A percentile compares a stretch with the other conserved stretches of the same genome.
Conservation (phyloP, 495 filamentous ascomycete species). For the Neurospora sp. region DNA sequence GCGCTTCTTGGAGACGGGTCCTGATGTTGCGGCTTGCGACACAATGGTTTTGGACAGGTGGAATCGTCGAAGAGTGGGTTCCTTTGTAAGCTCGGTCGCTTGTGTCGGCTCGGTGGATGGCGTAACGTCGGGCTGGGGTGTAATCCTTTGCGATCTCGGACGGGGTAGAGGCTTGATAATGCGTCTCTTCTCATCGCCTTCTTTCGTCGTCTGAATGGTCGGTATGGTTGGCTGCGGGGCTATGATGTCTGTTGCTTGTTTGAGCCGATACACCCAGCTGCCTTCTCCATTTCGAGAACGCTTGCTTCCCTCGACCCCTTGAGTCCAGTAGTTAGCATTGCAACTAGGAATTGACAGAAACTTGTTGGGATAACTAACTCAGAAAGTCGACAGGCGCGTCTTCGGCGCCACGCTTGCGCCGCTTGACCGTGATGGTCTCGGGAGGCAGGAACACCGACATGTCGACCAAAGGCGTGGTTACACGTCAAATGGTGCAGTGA, state of each 20-base stretch:
- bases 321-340: conserved; percentile 4
- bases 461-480: background rate
- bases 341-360: background rate
- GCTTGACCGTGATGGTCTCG: conserved; percentile 42
- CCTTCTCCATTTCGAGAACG: conserved; percentile 27
- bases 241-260: conserved; percentile 4
- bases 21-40: conserved; percentile 9
- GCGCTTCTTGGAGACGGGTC: conserved; percentile 28
- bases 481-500: background rate
- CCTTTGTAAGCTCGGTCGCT: conserved; percentile 4
- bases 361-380: conserved; percentile 24
- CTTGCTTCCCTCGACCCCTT: conserved; percentile 28
- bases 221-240: conserved; percentile 6
- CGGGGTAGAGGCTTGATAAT: conserved; percentile 5
- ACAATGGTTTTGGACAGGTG: conserved; percentile 34
- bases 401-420: conserved; percentile 42
- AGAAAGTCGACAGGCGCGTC: conserved; percentile 43
- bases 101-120: conserved; percentile 2
- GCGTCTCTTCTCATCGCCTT: conserved; percentile 16
- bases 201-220: conserved; percentile 16
- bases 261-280: conserved; percentile 34
- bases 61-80: conserved; percentile 26
- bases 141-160: background rate
- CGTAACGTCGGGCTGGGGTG: background rate
- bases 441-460: conserved; percentile 40